A percentile compares a stretch with the other conserved stretches of the same genome.
Conservation (phyloP, 169 alveolate species). For the Plasmodium knowlesi region DNA sequence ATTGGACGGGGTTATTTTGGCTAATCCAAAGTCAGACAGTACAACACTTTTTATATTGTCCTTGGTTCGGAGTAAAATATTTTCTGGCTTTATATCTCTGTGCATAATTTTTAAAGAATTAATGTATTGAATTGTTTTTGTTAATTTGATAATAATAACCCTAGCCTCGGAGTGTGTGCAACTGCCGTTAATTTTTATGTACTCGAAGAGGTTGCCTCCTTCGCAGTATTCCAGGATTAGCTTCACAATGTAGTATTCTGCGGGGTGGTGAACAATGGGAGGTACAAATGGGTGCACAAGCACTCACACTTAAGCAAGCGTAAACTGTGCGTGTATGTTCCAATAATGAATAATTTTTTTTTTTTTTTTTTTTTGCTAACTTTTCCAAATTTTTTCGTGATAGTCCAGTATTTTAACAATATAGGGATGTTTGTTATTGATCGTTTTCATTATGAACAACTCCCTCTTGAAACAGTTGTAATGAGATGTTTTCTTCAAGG, state of each 20-base stretch:
- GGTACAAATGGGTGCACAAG: not conserved
- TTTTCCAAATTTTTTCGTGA: slow-evolving; percentile 73
- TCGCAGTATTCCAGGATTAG: slow-evolving; percentile 60
- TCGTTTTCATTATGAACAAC: slow-evolving; percentile 65
- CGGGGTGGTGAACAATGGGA: not conserved
- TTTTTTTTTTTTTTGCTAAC: slow-evolving; percentile 28
- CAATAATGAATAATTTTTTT: not conserved
- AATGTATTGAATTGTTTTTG: slow-evolving; percentile 55
- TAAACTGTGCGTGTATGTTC: not conserved
- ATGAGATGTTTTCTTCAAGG: slow-evolving; percentile 62
- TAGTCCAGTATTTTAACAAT: slow-evolving; percentile 70
- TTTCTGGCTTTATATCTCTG: slow-evolving; percentile 90
- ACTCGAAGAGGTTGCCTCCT: slow-evolving; percentile 61
- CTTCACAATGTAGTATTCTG: slow-evolving; percentile 61
- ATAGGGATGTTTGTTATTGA: slow-evolving; percentile 65
- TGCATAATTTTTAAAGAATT: slow-evolving; percentile 77
- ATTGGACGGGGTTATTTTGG: slow-evolving; percentile 85
- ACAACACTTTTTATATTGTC: slow-evolving; percentile 81
- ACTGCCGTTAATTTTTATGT: slow-evolving; percentile 63
- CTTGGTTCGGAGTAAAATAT: slow-evolving; percentile 84
- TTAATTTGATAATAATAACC: slow-evolving; percentile 39
- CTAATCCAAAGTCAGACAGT: slow-evolving; percentile 87
- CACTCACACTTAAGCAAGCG: not conserved
- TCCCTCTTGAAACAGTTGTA: slow-evolving; percentile 70
- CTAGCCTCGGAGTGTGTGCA: slow-evolving; percentile 71